Evolutionary conservation across 192 early-diverging fungal species (phyloP), one percentile per base, ranked within the genome.

Genomic region (Rhizophagus sp.): DNA sequence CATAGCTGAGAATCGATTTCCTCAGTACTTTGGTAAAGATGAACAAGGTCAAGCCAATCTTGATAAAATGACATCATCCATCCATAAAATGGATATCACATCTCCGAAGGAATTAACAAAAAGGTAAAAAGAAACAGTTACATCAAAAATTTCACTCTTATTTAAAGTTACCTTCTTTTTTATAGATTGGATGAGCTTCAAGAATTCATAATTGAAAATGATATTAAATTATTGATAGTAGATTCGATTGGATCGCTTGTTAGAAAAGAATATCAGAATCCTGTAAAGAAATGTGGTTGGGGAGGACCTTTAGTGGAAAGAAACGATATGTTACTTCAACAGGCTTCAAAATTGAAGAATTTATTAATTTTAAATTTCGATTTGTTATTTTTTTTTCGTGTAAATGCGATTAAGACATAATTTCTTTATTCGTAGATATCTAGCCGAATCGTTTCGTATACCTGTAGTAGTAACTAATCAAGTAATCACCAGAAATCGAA

Each of bases 401-500:
- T 62, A 36, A 27, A 34, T 34, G 11, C 30, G 49, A 36, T 33
- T 11, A 50, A 50, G 0, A 25, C 17, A 15, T 65, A 68, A 30
- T 65, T 15, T 78, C 25, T 50, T 25, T 76, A 24, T 52, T 66
- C 2, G 27, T 41, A 78, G 76, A 50, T 78, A 68, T 17, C 39
- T 78, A n/a, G 61, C 76, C n/a, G 76, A 78, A 68, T 78, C 76
- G 13, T 78, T 78, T 49, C 61, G 57, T 68, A 67, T 78, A 22
- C 41, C 76, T 17, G 27, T 39, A 15, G 73, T 74, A 1, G 73
- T 74, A 24, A 74, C 73, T 15, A 74, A 74, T 74, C 73, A 74
- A 49, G 49, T 74, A 17, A 74, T 74, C 10, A 52, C 27, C 13
- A 73, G 25, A 36, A 73, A 66, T 66, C 64, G 33, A 66, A 57